Base-by-base conservation (phyloP, 768 basidiomycete species). In the Polyporus arcularius region DNA sequence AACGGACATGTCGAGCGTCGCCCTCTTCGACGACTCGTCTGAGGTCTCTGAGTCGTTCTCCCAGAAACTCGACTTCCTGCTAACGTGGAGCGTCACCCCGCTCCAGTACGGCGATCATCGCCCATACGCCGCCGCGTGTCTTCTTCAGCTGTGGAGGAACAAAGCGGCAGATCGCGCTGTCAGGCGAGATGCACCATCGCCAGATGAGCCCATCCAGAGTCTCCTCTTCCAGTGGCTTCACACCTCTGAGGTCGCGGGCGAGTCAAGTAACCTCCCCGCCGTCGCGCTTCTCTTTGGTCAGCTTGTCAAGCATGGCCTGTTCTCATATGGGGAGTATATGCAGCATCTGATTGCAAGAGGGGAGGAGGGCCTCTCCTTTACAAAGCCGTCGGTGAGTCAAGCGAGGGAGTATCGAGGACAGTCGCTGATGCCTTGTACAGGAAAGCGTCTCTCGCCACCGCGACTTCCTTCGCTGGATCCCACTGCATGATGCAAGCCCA, bases 41-140 rank as follows among this genome's bases (percentile, higher is more conserved):
- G 70, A 72, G 30, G 55, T 80, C 55, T 68, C 74, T 21, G 67
- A 76, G 12, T 70, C 72, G 11, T 90, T 92, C 66, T 73, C 79
- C n/a, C 81, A 82, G 59, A 91, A 92, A 68, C 80, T 93, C 16
- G 85, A 90, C 64, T 81, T 86, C 54, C 78, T 93, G 2, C 79
- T 94, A 10, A 89, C 89, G 0, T 94, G 92, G 92, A 84, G 85
- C 66, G 85, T 93, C 30, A 90, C 91, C 0, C 83, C 86, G 3
- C 76, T 90, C 16, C 92, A 94, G 72, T 92, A 88, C 61, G 92
- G 92, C 10, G 87, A 92, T 46, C 92, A 93, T 65, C 80, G 92
- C 38, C 85, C 89, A 1, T 89, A 87, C 67, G 90, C 85, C 31
- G 89, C 87, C 2, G 85, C 83, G 8, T 87, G 87, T 18, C 78